Percentiles rank a stretch among this genome's conserved stretches.
Evolutionary conservation across 345 rosid species (phyloP).

Genomic region (Eucalyptus pauciflora): DNA sequence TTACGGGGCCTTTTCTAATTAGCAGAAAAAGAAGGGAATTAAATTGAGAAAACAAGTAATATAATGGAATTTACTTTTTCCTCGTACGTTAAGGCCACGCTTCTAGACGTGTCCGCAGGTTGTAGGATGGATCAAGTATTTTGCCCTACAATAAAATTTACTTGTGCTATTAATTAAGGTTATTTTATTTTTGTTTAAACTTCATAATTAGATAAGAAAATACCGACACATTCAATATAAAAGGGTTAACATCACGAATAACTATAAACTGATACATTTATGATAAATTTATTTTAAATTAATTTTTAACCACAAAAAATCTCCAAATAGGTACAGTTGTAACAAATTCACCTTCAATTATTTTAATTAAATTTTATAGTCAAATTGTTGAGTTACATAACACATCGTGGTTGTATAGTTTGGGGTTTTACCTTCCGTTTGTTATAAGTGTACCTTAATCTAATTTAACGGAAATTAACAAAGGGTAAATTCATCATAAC

Average conservation of each 20-base stretch:
- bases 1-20: background rate
- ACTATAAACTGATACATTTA: rapidly evolving
- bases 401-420: too few relatives aligned
- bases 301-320: too few relatives aligned
- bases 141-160: background rate
- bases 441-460: too few relatives aligned
- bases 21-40: background rate
- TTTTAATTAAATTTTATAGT: too few relatives aligned
- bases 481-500: rapidly evolving
- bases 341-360: too few relatives aligned
- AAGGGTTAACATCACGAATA: rapidly evolving
- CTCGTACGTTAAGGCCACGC: background rate
- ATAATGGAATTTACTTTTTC: background rate
- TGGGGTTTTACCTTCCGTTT: rapidly evolving
- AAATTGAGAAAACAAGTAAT: background rate
- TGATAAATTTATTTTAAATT: too few relatives aligned
- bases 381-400: too few relatives aligned
- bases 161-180: background rate
- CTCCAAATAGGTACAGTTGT: rapidly evolving
- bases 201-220: background rate
- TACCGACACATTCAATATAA: background rate
- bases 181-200: background rate
- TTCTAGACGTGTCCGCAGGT: background rate
- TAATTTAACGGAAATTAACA: rapidly evolving
- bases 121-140: background rate